Base-by-base conservation (phyloP, 2,329 filamentous ascomycete genomes). In the Botrytis cinerea region DNA sequence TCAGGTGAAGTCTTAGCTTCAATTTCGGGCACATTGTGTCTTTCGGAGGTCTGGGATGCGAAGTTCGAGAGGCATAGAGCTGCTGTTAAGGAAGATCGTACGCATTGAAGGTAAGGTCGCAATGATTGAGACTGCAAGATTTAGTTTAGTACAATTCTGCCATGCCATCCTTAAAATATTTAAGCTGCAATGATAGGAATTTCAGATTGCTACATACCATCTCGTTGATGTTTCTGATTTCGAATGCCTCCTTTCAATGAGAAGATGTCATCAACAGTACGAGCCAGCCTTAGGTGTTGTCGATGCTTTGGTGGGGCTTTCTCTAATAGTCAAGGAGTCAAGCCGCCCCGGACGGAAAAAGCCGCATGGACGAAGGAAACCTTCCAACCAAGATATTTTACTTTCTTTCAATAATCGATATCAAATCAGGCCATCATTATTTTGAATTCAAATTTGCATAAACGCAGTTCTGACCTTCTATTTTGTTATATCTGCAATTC, bases 21-120 rank as follows among this genome's bases (percentile, higher is more conserved):
- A 80, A 99, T 93, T 83, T 99, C 96, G 75, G 96, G 96, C 63
- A 98, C 95, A 86, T 99, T 99, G 86, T 98, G 96, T 79, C 96
- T 89, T 86, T 99, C 97, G 72, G 95, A 93, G 63, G 93, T 94
- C 85, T 99, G 96, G 68, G 95, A 98, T 76, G 96, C 95, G 84
- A 99, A 99, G 88, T 99, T 97, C 83, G 94, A 95, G 74, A 97
- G 89, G 74, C 94, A 95, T 78, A 99, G 91, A 77, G 96, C 95
- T 77, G 95, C 94, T 59, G 95, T 98, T 81, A 99, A 88, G 81
- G 93, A 97, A 82, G 93, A 95, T 80, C 96, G 93, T 80, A 98
- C 96, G 84, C 93, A 97, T 87, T 97, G 94, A 79, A 98, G 92
- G 85, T 98, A 98, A 73, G 95, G 95, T 77, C 95, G 93, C 81